These are phyloP conservation scores for Globisporangium spiculum DNA, from an alignment of 352 stramenopile species.

Conservation along the genomic window DNA sequence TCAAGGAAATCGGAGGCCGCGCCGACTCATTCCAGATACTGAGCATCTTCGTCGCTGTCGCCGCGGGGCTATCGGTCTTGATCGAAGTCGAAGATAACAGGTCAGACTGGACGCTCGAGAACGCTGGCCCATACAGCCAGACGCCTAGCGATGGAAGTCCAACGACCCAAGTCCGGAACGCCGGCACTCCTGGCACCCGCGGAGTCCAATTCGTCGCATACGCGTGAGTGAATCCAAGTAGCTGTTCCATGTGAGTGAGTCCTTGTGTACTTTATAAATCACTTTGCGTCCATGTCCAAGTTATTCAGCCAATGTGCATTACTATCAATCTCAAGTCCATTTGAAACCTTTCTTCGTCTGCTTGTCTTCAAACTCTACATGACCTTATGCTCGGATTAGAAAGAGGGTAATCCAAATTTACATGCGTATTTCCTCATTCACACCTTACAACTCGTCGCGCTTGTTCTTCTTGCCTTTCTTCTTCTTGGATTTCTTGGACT, in stretches of 20 bases:
- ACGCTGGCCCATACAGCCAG: background rate
- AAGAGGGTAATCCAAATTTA: background rate
- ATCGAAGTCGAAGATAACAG: constrained; percentile 8
- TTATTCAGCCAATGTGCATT: background rate
- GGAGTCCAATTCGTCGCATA: constrained; percentile 3
- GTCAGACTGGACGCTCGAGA: constrained; percentile 1
- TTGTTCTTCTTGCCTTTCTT: constrained; percentile 52
- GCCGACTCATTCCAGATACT: constrained; percentile 28
- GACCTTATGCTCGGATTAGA: background rate
- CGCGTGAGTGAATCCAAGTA: background rate
- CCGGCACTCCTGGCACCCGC: background rate
- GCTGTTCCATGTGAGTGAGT: background rate
- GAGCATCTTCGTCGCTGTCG: constrained; percentile 25
- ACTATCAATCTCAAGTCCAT: background rate
- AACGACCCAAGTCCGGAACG: background rate
- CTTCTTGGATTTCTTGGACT: constrained; percentile 43
- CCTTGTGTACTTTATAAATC: background rate
- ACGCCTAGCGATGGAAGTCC: background rate
- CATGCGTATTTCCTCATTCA: background rate
- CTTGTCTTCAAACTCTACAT: background rate
- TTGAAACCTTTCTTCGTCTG: background rate
- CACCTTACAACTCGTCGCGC: constrained; percentile 53
- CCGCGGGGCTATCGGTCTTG: constrained; percentile 8
- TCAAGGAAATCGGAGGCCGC: constrained; percentile 27
- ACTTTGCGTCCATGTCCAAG: background rate